Evolutionary conservation across 2,329 filamentous ascomycete species (phyloP).

Genomic region (Anthostomella pinea): DNA sequence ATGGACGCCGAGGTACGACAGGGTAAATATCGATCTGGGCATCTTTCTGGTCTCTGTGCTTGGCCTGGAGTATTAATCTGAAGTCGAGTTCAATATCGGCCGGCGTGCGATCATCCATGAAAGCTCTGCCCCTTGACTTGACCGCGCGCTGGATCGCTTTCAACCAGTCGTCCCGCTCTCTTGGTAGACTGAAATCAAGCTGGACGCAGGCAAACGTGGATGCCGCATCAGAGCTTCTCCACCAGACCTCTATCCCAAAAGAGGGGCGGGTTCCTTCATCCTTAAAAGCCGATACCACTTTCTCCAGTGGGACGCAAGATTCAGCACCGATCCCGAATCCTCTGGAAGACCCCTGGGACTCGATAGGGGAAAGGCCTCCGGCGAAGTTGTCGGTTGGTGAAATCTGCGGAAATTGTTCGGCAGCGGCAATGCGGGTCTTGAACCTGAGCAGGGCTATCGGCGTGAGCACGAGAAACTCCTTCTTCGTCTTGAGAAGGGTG

Average conservation of each 20-base stretch:
- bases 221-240: conserved; percentile 40
- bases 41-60: conserved; percentile 39
- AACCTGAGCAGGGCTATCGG: conserved; percentile 50
- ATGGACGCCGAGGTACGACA: conserved; percentile 47
- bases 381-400: conserved; percentile 29
- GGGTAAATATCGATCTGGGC: conserved; percentile 47
- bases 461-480: conserved; percentile 52
- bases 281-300: conserved; percentile 51
- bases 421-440: conserved; percentile 45
- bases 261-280: conserved; percentile 48
- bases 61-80: conserved; percentile 42
- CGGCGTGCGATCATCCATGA: conserved; percentile 38
- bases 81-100: conserved; percentile 48
- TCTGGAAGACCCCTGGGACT: conserved; percentile 26
- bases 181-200: conserved; percentile 47
- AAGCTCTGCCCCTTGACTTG: conserved; percentile 24
- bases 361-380: conserved; percentile 35
- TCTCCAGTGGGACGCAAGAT: conserved; percentile 47
- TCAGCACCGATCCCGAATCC: conserved; percentile 23
- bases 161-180: conserved; percentile 50
- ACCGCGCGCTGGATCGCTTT: conserved; percentile 44
- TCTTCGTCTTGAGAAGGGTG: conserved; percentile 46
- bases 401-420: conserved; percentile 46
- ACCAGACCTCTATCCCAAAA: conserved; percentile 56
- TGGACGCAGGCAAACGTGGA: conserved; percentile 46